Base-by-base conservation (phyloP, 1,284 basidiomycete genomes). In the Sporisorium exsertum region DNA sequence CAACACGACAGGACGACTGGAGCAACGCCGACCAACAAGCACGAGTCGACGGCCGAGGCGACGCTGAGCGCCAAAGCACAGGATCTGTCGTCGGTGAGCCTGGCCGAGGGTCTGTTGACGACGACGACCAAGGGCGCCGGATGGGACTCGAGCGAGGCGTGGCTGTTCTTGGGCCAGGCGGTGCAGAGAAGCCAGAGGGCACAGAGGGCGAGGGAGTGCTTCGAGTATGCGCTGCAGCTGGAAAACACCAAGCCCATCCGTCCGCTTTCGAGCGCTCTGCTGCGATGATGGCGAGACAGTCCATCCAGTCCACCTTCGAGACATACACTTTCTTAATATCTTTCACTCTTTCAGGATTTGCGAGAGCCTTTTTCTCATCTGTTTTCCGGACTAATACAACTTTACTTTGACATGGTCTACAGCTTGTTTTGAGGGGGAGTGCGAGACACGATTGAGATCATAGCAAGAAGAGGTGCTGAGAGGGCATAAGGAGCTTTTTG, bases 31-130 rank as follows among this genome's bases (percentile, higher is more conserved):
- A 49, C 24, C 47, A 32, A 51, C 54, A 51, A 62, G 18, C 58
- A 51, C 45, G 64, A 64, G 18, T 60, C 73, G 47, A 47, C 71
- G 0, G 80, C 70, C 6, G 79, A 79, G 20, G 77, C 69, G 47
- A 70, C 58, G 46, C 42, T 62, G 54, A 77, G 72, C 55, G 61
- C 55, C 9, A 66, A 64, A 35, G 72, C 77, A 18, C 60, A 75
- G 49, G 64, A 73, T n/a, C 58, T 83, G 22, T 66, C 80, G 50
- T 64, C 82, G 50, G 60, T 80, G 32, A 77, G 72, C 49, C 40
- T 84, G 55, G 83, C 83, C 26, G 83, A 84, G 40, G 83, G 78
- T 1, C 69, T 84, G 43, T 52, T 85, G 58, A 75, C 72, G 24
- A 78, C 68, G 45, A 64, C 71, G 33, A 84, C 81, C 32, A 69